Evolutionary conservation across 768 basidiomycete species (phyloP), one percentile per base, ranked within the genome.

Genomic region (Sutorius australiensis): DNA sequence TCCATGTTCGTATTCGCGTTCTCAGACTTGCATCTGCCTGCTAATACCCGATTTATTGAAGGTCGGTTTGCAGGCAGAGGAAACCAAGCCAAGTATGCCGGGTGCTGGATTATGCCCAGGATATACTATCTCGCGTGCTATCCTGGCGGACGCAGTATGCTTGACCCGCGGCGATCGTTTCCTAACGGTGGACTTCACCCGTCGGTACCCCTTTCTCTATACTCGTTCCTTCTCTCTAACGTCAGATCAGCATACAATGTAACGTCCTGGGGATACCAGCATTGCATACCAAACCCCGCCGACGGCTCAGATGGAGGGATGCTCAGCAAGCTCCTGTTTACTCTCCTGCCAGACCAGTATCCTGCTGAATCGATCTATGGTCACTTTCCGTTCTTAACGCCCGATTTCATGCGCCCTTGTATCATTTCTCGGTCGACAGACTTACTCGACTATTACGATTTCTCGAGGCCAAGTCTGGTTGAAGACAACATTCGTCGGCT

Each of bases 101-200:
- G 91, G 89, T 7, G 83, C 87, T 6, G 90, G 89, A 11, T 65
- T 92, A 5, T 91, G 89, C 65, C 89, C 89, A 5, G 87, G 89
- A 27, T 91, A 83, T 71, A 92, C 91, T 5, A 86, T 89, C 57
- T 89, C 89, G 7, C 77, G 91, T 40, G 87, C 89, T n/a, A 92
- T 94, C 57, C 74, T 94, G 13, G 77, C 84, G 11, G 89, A 91
- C 64, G 89, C 89, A 2, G 84, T 91, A 33, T 82, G 77, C 56
- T 73, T 92, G 52, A 81, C 80, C 30, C 81, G 90, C 31, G 89
- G 91, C 7, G 91, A 93, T 64, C 80, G 87, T 6, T 92, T 87
- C 72, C 69, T 89, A 57, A 91, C 90, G 1, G 76, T 77, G 9
- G 88, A 91, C 39, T 84, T 83, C 61, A 92, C 87, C 8, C 87